Evolutionary conservation across 441 rosid species (phyloP).

Genomic region (Viola pubescens): DNA sequence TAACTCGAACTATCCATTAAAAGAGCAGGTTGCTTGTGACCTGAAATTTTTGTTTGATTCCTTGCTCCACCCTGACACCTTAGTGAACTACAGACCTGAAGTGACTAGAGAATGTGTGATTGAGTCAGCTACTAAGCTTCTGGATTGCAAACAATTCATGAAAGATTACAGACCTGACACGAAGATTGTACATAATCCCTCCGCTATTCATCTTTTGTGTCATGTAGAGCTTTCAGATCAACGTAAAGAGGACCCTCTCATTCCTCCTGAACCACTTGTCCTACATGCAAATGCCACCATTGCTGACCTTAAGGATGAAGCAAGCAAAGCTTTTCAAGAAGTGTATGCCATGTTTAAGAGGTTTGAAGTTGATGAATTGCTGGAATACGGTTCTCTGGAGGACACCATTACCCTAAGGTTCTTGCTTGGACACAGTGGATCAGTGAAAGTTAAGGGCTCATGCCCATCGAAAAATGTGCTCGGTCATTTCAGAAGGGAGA

Average conservation of each 20-base stretch:
- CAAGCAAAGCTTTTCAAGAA: slow-evolving; percentile 46
- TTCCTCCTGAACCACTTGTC: slow-evolving; percentile 49
- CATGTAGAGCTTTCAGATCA: slow-evolving; percentile 45
- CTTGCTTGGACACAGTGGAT: slow-evolving; percentile 38
- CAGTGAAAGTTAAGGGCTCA: slow-evolving; percentile 33
- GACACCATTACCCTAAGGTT: slow-evolving; percentile 39
- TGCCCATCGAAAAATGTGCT: slow-evolving; percentile 45
- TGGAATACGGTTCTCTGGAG: slow-evolving; percentile 38
- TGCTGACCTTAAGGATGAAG: slow-evolving; percentile 47
- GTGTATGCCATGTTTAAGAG: slow-evolving; percentile 58
- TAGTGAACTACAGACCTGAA: slow-evolving; percentile 25
- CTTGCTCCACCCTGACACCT: slow-evolving; percentile 41
- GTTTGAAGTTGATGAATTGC: slow-evolving; percentile 40
- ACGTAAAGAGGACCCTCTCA: slow-evolving; percentile 35
- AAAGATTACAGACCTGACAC: slow-evolving; percentile 35
- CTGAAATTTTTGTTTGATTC: slow-evolving; percentile 42
- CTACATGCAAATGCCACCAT: slow-evolving; percentile 45
- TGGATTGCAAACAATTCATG: slow-evolving; percentile 70
- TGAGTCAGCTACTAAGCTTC: slow-evolving; percentile 47
- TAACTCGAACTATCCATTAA: slow-evolving; percentile 25
- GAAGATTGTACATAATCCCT: slow-evolving; percentile 18
- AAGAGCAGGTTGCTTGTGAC: slow-evolving; percentile 42
- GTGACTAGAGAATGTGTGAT: slow-evolving; percentile 28
- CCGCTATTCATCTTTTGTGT: slow-evolving; percentile 38
- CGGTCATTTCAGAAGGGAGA: slow-evolving; percentile 49